These are phyloP conservation scores for Colletotrichum simmondsii DNA, from an alignment of 2,329 filamentous ascomycete species.

Conservation along the genomic window DNA sequence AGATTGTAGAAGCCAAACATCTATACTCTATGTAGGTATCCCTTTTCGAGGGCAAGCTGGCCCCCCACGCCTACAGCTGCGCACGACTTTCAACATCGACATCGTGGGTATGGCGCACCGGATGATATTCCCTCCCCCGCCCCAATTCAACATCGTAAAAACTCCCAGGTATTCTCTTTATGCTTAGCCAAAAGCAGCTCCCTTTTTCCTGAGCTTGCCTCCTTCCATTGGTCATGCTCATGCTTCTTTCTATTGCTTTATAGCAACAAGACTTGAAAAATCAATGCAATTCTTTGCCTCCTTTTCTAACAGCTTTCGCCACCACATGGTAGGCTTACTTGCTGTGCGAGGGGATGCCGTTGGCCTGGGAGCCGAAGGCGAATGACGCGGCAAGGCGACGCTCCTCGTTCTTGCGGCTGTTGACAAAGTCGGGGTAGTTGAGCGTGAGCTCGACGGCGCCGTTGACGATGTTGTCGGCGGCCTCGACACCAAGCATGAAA, in stretches of 20 bases:
- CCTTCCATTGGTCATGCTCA: slow-evolving; percentile 16
- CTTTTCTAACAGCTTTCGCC: neutral
- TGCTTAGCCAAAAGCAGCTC: slow-evolving; percentile 24
- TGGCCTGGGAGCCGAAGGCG: slow-evolving; percentile 46
- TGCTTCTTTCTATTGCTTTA: slow-evolving; percentile 22
- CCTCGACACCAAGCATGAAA: slow-evolving; percentile 97
- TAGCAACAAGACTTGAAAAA: slow-evolving; percentile 8
- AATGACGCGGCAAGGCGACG: slow-evolving; percentile 67
- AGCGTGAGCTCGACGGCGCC: slow-evolving; percentile 91
- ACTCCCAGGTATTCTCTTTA: slow-evolving; percentile 34
- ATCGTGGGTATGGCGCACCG: slow-evolving; percentile 32
- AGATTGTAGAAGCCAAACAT: slow-evolving; percentile 7
- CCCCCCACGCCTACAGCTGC: slow-evolving; percentile 18
- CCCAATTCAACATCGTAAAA: slow-evolving; percentile 25
- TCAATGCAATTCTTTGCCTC: neutral
- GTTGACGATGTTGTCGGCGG: slow-evolving; percentile 88
- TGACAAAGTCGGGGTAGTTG: slow-evolving; percentile 98
- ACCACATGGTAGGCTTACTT: slow-evolving; percentile 39
- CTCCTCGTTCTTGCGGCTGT: slow-evolving; percentile 76
- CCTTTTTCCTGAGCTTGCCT: neutral
- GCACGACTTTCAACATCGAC: slow-evolving; percentile 27
- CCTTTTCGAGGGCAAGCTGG: neutral
- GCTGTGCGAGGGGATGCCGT: slow-evolving; percentile 47
- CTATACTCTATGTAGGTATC: slow-evolving; percentile 24
- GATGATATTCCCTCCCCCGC: neutral